Base-by-base conservation (phyloP, 148 eudicot genomes). In the Heliosperma pusillum region DNA sequence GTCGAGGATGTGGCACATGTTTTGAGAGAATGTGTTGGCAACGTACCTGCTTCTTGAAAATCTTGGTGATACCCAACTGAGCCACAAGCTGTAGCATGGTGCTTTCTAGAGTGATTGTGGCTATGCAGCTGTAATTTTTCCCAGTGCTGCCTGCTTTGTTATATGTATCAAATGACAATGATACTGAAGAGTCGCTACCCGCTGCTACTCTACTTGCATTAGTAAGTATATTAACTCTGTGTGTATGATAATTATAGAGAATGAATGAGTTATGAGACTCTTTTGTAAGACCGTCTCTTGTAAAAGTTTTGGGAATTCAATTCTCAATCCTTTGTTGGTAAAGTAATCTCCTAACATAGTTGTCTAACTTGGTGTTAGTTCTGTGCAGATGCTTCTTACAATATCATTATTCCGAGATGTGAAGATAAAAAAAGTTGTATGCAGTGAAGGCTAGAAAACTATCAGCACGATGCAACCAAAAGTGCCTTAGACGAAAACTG, bases 1-100 rank as follows among this genome's bases (percentile, higher is more conserved):
- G 93, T 83, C 40, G 96, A 92, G 75, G 97, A 92, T 80, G 92
- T 94, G 19, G 90, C 88, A 10, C 82, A 72, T 53, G 85, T 90
- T 30, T 70, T 91, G 76, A 88, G 72, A 82, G 98, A 92, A 57
- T 92, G 72, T 81, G 81, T 81, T 26, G 79, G 44, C 5, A 80
- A 52, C 17, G 76, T 73, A 79, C 80, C 70, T 60, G 30, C 40
- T 59, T 53, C 70, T 30, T 71, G 53, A 71, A 30, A 16, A 22
- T 40, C 74, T 13, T 44, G 52, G 40, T 69, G 17, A 26, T 47
- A 25, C 72, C 65, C 47, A 21, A 33, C 30, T 2, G 17, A 26
- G 21, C 57, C 78, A 53, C 70, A 19, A 10, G 60, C n/a, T 15
- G 19, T 61, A 62, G 36, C 22, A 17, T 26, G 61, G 60, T 19